A percentile compares a stretch with the other conserved stretches of the same genome.
phyloP scores from a whole-genome alignment of 1,284 basidiomycete species.

The Porodaedalea pini region DNA sequence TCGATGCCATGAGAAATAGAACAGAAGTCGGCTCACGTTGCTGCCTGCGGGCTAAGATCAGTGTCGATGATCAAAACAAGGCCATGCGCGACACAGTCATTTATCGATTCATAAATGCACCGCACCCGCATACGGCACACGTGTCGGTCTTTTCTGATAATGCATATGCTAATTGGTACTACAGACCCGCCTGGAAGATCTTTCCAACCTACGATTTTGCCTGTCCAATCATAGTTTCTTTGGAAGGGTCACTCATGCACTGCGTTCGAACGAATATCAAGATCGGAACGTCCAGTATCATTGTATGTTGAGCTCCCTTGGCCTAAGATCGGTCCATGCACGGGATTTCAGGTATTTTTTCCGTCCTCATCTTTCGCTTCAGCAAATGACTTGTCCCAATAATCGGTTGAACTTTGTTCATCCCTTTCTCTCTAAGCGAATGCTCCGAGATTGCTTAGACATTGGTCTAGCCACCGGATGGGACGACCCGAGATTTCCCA shows the following conservation, averaged over 20 bases:
- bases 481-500: conserved; percentile 99
- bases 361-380: too few relatives aligned
- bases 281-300: conserved; percentile 96
- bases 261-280: conserved; percentile 97
- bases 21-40: conserved; percentile 81
- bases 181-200: too few relatives aligned
- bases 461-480: conserved; percentile 83
- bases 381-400: too few relatives aligned
- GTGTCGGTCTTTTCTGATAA: too few relatives aligned
- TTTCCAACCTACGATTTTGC: conserved; percentile 99
- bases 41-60: conserved; percentile 97
- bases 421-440: conserved; percentile 96
- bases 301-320: conserved; percentile 91
- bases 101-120: conserved; percentile 91
- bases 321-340: conserved; percentile 78
- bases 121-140: too few relatives aligned
- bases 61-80: conserved; percentile 92
- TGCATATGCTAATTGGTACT: too few relatives aligned
- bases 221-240: conserved; percentile 92
- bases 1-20: conserved; percentile 86
- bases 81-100: conserved; percentile 96
- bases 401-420: conserved; percentile 97
- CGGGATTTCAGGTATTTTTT: too few relatives aligned
- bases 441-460: conserved; percentile 96
- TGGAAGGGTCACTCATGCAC: conserved; percentile 98